Evolutionary conservation across 495 filamentous ascomycete genomes (phyloP).

Genomic region (Aspergillus bertholletiae): DNA sequence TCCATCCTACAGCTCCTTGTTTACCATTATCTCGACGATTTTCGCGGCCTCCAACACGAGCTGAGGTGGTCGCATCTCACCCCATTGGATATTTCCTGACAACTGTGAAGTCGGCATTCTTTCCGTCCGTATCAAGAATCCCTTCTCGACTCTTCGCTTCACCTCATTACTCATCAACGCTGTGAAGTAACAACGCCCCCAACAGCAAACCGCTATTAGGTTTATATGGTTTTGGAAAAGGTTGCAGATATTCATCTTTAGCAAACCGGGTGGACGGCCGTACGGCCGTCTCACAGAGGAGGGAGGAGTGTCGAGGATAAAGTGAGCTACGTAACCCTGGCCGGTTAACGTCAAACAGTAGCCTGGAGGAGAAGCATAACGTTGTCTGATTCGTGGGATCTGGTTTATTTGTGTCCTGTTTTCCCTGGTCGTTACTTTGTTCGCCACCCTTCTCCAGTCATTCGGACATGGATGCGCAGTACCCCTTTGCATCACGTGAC

Average conservation of each 20-base stretch:
- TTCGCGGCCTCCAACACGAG: neutral
- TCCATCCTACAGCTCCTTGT: neutral
- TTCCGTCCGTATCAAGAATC: neutral
- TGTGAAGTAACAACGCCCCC: neutral
- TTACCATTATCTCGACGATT: neutral
- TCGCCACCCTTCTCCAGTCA: conserved; percentile 4
- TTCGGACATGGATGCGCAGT: conserved; percentile 61
- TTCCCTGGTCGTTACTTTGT: conserved; percentile 8
- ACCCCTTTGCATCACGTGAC: conserved; percentile 61
- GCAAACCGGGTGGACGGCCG: conserved; percentile 42
- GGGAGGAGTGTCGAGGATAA: conserved; percentile 27
- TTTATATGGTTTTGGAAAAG: conserved; percentile 19
- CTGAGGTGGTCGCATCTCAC: neutral
- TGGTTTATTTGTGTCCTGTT: conserved; percentile 1
- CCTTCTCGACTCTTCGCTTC: neutral
- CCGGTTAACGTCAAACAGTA: neutral
- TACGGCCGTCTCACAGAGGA: conserved; percentile 44
- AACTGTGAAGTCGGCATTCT: neutral
- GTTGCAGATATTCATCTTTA: conserved; percentile 16
- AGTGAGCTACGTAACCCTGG: conserved; percentile 1
- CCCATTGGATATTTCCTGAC: neutral
- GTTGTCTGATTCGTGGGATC: neutral
- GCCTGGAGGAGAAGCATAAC: neutral
- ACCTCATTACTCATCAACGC: neutral
- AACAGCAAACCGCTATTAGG: neutral